Base-by-base conservation (phyloP, 768 basidiomycete genomes). In the Mycena floridula region DNA sequence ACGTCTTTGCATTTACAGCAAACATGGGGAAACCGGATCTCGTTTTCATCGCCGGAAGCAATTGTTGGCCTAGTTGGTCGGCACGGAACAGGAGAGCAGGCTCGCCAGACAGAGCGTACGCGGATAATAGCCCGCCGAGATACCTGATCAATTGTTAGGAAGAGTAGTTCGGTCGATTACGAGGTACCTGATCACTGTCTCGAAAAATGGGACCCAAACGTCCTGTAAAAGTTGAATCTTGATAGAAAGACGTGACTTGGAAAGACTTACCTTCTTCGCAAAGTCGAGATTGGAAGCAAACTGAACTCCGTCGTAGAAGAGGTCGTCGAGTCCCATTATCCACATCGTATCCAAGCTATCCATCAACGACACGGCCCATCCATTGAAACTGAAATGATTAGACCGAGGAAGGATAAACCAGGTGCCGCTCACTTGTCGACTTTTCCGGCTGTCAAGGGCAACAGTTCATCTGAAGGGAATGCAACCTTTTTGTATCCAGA, bases 261-360 rank as follows among this genome's bases (percentile, higher is more conserved):
- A n/a, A n/a, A n/a, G n/a, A 62, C 68, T 44, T 51, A 69, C 56
- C 44, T 48, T 26, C 28, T 61, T 49, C 7, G 56, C 44, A 44
- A 81, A 81, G 15, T 67, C 67, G 38, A 66, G 60, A n/a, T 67
- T 62, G 11, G 66, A 65, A 18, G 82, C 64, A 27, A 68, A 64
- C 7, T 71, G 66, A 2, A 87, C 57, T 1, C 81, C 79, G 1
- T 76, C 65, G 27, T 72, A 57, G 53, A 88, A 90, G 51, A 90
- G 79, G 0, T 80, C 70, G 21, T 76, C 63, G n/a, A 91, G 66
- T 5, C 75, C 87, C 79, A 91, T 82, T 35, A 93, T 72, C 66
- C 82, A 77, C 70, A 94, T 79, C 2, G 87, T 86, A 54, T 89
- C 87, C 28, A 93, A 67, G 1, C 85, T 77, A 52, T 93, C 91